Conservation (phyloP, 768 basidiomycete genomes). For the Neoboletus subvelutipes region DNA sequence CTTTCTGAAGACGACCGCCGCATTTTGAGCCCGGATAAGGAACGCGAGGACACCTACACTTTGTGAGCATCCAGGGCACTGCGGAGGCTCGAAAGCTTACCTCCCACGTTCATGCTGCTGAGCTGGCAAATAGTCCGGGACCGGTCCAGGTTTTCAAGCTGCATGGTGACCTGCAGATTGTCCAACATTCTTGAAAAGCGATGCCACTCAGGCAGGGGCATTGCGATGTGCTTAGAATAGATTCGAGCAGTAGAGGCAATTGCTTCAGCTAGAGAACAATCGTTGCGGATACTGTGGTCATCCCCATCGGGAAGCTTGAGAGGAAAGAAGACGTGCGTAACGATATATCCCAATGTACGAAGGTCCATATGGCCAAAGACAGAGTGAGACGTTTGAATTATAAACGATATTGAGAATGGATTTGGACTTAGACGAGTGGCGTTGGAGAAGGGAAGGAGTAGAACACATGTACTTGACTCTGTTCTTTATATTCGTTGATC, state of each 20-base stretch:
- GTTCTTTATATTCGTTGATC: neutral
- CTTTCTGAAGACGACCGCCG: constrained; percentile 43
- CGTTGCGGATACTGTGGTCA: constrained; percentile 28
- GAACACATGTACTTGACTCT: neutral
- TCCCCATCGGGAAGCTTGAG: constrained; percentile 39
- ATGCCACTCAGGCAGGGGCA: constrained; percentile 28
- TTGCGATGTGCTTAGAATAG: constrained; percentile 16
- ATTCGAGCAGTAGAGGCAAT: constrained; percentile 17
- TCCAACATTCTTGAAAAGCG: constrained; percentile 32
- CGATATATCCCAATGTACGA: constrained; percentile 27
- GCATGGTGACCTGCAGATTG: constrained; percentile 18
- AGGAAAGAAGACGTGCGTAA: constrained; percentile 46
- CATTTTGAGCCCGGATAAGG: constrained; percentile 32
- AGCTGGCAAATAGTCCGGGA: constrained; percentile 7
- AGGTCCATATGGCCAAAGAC: neutral
- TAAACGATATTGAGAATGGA: neutral
- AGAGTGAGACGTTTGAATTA: constrained; percentile 5
- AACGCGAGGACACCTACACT: constrained; percentile 37
- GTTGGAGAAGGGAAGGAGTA: neutral
- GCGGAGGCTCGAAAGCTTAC: neutral
- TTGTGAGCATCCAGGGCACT: neutral
- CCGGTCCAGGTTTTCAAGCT: constrained; percentile 12
- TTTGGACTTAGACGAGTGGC: neutral
- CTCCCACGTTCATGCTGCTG: constrained; percentile 6
- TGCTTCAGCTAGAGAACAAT: constrained; percentile 27